phyloP scores from a whole-genome alignment of 805 yeast species.

The Candida ulmi region DNA sequence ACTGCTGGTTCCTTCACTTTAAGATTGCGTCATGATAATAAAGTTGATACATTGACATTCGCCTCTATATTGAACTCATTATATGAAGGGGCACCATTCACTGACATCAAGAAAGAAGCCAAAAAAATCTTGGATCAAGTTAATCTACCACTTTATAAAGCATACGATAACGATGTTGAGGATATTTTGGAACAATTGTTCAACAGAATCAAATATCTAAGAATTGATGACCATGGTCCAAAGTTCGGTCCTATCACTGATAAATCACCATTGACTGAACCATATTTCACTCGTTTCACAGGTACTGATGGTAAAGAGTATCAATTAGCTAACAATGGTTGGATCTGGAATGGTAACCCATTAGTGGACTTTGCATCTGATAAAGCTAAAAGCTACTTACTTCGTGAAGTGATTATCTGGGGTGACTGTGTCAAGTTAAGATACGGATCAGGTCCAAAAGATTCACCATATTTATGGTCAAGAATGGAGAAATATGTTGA shows the following conservation, averaged over 20 bases:
- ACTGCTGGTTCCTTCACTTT: conserved; percentile 35
- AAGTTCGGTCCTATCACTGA: conserved; percentile 59
- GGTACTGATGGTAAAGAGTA: conserved; percentile 48
- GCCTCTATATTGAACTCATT: conserved; percentile 43
- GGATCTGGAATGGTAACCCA: conserved; percentile 98
- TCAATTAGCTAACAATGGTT: conserved; percentile 90
- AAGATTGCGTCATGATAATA: conserved; percentile 45
- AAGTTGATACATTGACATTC: conserved; percentile 44
- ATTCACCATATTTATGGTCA: conserved; percentile 86
- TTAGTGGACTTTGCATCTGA: conserved; percentile 87
- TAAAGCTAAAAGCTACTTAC: conserved; percentile 70
- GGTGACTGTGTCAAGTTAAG: conserved; percentile 94
- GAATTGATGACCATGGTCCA: conserved; percentile 82
- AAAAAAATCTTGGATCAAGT: conserved; percentile 64
- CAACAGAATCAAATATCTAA: conserved; percentile 69
- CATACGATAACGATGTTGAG: conserved; percentile 67
- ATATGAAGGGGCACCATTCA: conserved; percentile 21
- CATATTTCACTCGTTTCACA: conserved; percentile 76
- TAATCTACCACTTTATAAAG: conserved; percentile 64
- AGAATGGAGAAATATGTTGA: conserved; percentile 77
- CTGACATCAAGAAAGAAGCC: conserved; percentile 34
- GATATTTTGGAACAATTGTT: conserved; percentile 63
- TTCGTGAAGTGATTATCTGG: conserved; percentile 95
- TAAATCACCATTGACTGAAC: conserved; percentile 66
- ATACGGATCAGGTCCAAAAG: conserved; percentile 71